Conservation (phyloP, 2,329 filamentous ascomycete species). For the Magnaporthales sp. region DNA sequence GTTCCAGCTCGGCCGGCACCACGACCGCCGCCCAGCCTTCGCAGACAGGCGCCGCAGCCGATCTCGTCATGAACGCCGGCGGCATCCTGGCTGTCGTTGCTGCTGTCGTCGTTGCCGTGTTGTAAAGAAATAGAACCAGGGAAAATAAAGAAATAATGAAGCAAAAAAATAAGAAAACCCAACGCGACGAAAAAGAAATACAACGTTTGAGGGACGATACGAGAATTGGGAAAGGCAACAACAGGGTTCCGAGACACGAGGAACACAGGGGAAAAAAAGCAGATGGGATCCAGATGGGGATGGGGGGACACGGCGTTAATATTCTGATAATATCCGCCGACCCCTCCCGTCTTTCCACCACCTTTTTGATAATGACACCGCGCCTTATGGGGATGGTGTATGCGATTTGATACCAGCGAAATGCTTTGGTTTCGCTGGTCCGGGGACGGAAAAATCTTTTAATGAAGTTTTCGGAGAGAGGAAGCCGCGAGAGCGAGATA, state of each 20-base stretch:
- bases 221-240: not conserved
- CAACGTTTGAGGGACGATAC: slow-evolving; percentile 3
- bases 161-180: not conserved
- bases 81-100: slow-evolving; percentile 21
- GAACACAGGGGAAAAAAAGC: not conserved
- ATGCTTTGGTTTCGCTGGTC: not conserved
- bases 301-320: not conserved
- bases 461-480: not conserved
- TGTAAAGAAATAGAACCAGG: slow-evolving; percentile 13
- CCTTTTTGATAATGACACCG: not conserved
- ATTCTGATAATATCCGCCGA: not conserved
- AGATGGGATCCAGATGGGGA: not conserved
- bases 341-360: not conserved
- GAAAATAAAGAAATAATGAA: not conserved
- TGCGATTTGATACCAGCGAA: not conserved
- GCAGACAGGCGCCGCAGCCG: slow-evolving; percentile 16
- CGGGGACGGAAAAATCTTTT: not conserved
- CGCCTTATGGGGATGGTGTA: not conserved
- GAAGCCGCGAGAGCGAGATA: not conserved
- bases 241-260: not conserved
- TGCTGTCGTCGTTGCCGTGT: slow-evolving; percentile 20
- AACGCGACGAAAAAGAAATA: slow-evolving; percentile 5
- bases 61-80: slow-evolving; percentile 19
- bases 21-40: slow-evolving; percentile 6
- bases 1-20: slow-evolving; percentile 12